phyloP scores from a whole-genome alignment of 805 yeast species.

The Sugiyamaella chiloensis region DNA sequence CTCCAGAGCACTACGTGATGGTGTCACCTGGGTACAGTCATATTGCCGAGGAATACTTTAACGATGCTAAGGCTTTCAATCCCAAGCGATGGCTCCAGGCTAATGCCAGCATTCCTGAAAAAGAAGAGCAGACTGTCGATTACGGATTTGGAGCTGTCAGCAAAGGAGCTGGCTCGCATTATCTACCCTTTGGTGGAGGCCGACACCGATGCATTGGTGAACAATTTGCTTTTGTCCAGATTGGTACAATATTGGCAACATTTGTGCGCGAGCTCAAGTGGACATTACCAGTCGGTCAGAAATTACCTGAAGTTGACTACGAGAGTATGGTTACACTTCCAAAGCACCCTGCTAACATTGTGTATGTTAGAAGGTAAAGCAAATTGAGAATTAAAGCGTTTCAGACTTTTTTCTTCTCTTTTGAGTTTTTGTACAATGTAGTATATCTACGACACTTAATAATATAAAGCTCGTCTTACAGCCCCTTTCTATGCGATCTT shows the following conservation, averaged over 20 bases:
- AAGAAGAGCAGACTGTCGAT: constrained; percentile 53
- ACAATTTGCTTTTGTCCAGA: constrained; percentile 92
- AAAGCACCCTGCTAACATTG: constrained; percentile 49
- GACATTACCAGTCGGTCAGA: constrained; percentile 56
- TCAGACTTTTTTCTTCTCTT: too few species aligned
- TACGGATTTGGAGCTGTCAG: constrained; percentile 97
- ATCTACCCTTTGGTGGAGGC: constrained; percentile 98
- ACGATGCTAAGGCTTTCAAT: constrained; percentile 64
- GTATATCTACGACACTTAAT: too few species aligned
- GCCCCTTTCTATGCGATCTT: constrained; percentile 1
- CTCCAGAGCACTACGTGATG: constrained; percentile 83
- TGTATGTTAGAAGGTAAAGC: constrained; percentile 25
- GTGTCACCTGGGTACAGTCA: constrained; percentile 93
- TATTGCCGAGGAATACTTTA: constrained; percentile 74
- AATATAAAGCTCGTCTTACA: constrained; percentile 19
- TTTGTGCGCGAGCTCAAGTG: constrained; percentile 75
- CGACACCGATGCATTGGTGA: constrained; percentile 99
- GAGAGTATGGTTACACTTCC: constrained; percentile 94
- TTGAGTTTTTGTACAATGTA: not conserved
- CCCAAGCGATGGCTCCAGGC: constrained; percentile 77
- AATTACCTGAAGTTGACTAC: constrained; percentile 57
- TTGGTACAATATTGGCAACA: constrained; percentile 77
- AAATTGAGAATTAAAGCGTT: too few species aligned
- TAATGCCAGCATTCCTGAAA: constrained; percentile 18
- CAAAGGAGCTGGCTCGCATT: constrained; percentile 94